Evolutionary conservation across 352 stramenopile genomes (phyloP), one percentile per base, ranked within the genome.

Genomic region (Globisporangium irregulare): DNA sequence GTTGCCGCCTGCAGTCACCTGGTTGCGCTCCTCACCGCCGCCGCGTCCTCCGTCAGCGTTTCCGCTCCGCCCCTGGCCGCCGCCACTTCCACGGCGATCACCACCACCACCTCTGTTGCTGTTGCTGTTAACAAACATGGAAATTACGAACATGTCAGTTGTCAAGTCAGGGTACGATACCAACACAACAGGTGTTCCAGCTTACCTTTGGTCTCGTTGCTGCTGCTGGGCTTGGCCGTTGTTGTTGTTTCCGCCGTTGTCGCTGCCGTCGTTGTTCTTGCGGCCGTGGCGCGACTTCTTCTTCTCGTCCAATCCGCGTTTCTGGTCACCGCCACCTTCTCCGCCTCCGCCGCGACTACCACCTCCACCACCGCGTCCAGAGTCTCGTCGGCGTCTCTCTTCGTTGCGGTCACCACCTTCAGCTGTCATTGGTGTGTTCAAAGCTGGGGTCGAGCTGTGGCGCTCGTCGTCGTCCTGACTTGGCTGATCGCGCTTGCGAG

Each of bases 141-240:
- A 46, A 53, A 27, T 22, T 14, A 10, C 6, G 51, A 53, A 12
- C 18, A 1, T 24, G 25, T 65, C 8, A 65, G 48, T 32, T 46
- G 25, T 15, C 15, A 46, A 22, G 18, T 22, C 22, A 22, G 20
- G 6, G 4, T 3, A 9, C 18, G 46, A 25, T 18, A 48, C 10
- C 7, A 34, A 24, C 4, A 51, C 15, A n/a, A 5, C 3, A 25
- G 8, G 24, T 29, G 7, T 22, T 18, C 5, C 18, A 29, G 20
- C 77, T 69, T 73, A 93, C 85, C 79, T 77, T 72, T 89, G 78
- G 5, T 91, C 81, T 8, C 81, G 80, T 34, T 87, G 78, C 64
- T 87, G 77, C 64, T 76, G 78, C 25, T 67, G 67, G 22, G 34
- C 20, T 6, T 64, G 36, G 4, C 38, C 59, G 62, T 55, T 72